Evolutionary conservation across 345 rosid genomes (phyloP), one percentile per base, ranked within the genome.

Genomic region (Gossypium stocksii): DNA sequence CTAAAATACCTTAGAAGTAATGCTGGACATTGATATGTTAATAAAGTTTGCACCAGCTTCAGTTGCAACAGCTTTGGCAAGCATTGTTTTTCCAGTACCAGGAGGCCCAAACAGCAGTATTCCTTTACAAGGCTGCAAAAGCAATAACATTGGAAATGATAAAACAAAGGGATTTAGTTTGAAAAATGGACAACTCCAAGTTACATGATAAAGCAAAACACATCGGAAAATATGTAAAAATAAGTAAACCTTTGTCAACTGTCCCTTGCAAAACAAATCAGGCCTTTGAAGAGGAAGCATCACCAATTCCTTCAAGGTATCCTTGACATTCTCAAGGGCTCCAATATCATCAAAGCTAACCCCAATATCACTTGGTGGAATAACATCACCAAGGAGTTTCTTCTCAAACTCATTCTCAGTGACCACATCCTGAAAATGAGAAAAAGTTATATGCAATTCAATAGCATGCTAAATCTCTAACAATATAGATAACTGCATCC

Each of bases 251-350:
- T 95, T 95, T 3, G 97, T 95, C 68, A 95, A 86, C 83, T 95
- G 98, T 81, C 99, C 99, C 87, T 91, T 95, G 88, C 91, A 82
- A 86, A 95, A 95, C 77, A 95, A 86, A 77, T 93, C 98, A 15
- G 99, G 99, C 85, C 99, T 89, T 63, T 91, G 97, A 81, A 95
- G 98, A 75, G 99, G 99, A 80, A 95, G 97, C 99, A 95, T 95
- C 76, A 95, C 99, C 86, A 95, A 78, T 87, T 95, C 98, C 88
- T 88, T 95, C 87, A 95, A 82, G 63, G 99, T 95, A 75, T 95
- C 99, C 83, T 95, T 95, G 76, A 95, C 99, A 83, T 87, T 93
- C 84, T 93, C 98, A 16, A 95, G 76, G 71, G 99, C 97, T 79
- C 99, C 99, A 74, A 95, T 95, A 76, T 95, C 98, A 77, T 91